These are phyloP conservation scores for Phyllosticta citrichinensis DNA, from an alignment of 2,329 filamentous ascomycete genomes.

Conservation along the genomic window DNA sequence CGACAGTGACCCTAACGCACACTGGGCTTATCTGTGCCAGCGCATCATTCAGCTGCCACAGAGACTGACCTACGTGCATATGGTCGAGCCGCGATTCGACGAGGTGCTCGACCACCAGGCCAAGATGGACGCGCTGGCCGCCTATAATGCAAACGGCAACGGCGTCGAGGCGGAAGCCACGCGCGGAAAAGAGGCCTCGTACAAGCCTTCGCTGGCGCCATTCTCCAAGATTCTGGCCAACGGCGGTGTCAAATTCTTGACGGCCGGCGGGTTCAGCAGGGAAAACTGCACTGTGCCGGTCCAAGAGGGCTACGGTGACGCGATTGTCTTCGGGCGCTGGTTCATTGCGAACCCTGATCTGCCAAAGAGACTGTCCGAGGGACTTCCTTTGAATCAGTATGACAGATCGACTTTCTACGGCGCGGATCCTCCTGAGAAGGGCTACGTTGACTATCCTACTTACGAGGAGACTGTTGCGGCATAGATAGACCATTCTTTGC, in stretches of 20 bases:
- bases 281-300: constrained; percentile 22
- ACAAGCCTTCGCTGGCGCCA: constrained; percentile 18
- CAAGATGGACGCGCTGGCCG: constrained; percentile 29
- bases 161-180: constrained; percentile 21
- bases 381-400: constrained; percentile 27
- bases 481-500: neutral
- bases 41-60: constrained; percentile 27
- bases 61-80: constrained; percentile 25
- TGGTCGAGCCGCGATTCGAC: constrained; percentile 29
- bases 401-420: constrained; percentile 36
- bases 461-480: constrained; percentile 12
- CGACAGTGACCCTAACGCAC: constrained; percentile 34
- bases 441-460: constrained; percentile 34
- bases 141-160: constrained; percentile 19
- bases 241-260: constrained; percentile 19
- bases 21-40: constrained; percentile 38
- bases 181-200: constrained; percentile 13
- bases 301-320: constrained; percentile 28
- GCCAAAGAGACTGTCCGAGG: constrained; percentile 27
- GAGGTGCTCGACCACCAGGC: constrained; percentile 27
- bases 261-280: constrained; percentile 31
- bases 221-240: constrained; percentile 22
- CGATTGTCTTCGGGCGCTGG: constrained; percentile 31
- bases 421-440: constrained; percentile 25
- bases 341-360: constrained; percentile 36